Conservation (phyloP, 1,284 basidiomycete species). For the Fomitopsis pinicola region DNA sequence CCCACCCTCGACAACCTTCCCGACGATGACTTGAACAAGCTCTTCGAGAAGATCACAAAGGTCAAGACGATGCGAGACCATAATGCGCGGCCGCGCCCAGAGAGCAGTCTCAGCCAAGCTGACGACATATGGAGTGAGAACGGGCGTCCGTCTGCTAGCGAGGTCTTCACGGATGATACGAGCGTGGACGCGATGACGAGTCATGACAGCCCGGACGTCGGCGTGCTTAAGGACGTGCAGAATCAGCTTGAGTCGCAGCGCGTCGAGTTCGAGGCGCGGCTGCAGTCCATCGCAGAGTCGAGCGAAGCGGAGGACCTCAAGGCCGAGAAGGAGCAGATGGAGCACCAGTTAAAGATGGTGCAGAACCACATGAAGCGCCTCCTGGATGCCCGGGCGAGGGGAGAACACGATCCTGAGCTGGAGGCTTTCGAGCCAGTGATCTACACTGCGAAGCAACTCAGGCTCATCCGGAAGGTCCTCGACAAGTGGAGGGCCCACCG, state of each 20-base stretch:
- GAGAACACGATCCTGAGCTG: slow-evolving; percentile 60
- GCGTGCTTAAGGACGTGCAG: slow-evolving; percentile 67
- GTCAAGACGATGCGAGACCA: slow-evolving; percentile 87
- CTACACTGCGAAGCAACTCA: slow-evolving; percentile 76
- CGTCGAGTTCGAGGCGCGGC: slow-evolving; percentile 52
- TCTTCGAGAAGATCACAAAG: slow-evolving; percentile 90
- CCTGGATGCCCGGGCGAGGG: slow-evolving; percentile 74
- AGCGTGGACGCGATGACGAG: slow-evolving; percentile 68
- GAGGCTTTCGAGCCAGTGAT: slow-evolving; percentile 72
- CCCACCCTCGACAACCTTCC: slow-evolving; percentile 87
- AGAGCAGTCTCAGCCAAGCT: slow-evolving; percentile 80
- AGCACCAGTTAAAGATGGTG: slow-evolving; percentile 79
- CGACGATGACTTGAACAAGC: slow-evolving; percentile 89
- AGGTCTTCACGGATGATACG: slow-evolving; percentile 80
- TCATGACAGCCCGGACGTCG: slow-evolving; percentile 64
- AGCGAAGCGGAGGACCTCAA: slow-evolving; percentile 81
- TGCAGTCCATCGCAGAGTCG: slow-evolving; percentile 70
- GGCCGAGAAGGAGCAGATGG: slow-evolving; percentile 88
- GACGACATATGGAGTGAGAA: slow-evolving; percentile 85
- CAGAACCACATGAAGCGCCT: slow-evolving; percentile 81
- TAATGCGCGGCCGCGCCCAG: slow-evolving; percentile 67
- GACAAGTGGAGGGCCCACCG: slow-evolving; percentile 83
- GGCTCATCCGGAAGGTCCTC: slow-evolving; percentile 76
- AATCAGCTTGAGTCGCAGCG: slow-evolving; percentile 53
- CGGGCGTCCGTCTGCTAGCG: slow-evolving; percentile 68